Base-by-base conservation (phyloP, 352 stramenopile genomes). In the Globisporangium iwayamae region DNA sequence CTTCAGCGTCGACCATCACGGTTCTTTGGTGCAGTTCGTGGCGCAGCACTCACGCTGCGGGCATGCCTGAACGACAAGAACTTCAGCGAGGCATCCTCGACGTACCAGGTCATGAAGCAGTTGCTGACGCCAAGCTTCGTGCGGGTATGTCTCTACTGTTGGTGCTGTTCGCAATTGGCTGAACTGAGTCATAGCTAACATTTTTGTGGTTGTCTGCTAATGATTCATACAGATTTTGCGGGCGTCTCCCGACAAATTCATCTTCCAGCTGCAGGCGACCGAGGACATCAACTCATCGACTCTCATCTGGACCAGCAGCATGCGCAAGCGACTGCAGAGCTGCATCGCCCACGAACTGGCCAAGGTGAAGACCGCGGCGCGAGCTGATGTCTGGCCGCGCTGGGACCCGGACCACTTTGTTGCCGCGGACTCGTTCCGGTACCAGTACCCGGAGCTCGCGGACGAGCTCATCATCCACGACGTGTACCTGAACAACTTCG, bases 331-430 rank as follows among this genome's bases (percentile, higher is more conserved):
- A 0, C 58, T 95, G 18, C 67, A 79, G 11, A 72, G 79, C 20
- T 91, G 80, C 20, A 60, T 94, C 20, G 56, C 66, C 10, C 66
- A 65, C 10, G 83, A 94, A 62, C 67, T 92, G 14, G 46, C 66
- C 1, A 93, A 93, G 59, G 80, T 94, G n/a, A 81, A 86, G 63
- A 75, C 72, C 4, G 81, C 81, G 9, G 79, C 78, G 5, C 64
- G 60, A 13, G 64, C 79, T 0, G 75, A 81, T 43, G 71, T 70
- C 0, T 95, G 85, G 85, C 87, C 87, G 18, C 80, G 78, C 13
- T 95, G 87, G 87, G 69, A 94, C 36, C 83, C 82, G 0, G 83
- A 95, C 30, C 85, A 95, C 53, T 93, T 95, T 65, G 66, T 95
- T n/a, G 87, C 87, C 3, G 84, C 83, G 6, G 87, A 93, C 63